Evolutionary conservation across 208 protist genomes (phyloP), one percentile per base, ranked within the genome.

Genomic region (Leptomonas seymouri): DNA sequence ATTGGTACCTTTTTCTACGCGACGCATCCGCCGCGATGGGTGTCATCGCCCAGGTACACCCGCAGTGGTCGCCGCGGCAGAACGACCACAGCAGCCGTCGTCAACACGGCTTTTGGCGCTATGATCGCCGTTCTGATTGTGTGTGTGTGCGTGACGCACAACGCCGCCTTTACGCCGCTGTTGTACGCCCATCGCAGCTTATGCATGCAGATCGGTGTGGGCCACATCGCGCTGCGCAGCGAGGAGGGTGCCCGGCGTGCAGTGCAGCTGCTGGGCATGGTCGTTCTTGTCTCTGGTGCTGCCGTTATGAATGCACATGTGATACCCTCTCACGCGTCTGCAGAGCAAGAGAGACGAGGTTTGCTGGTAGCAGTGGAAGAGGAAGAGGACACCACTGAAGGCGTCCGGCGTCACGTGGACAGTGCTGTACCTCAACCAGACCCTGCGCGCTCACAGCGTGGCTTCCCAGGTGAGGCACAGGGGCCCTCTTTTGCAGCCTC

Each of bases 231-330:
- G n/a, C 21, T 64, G 41, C n/a, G 54, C 63, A 71, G 54, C 9
- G 12, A 28, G 3, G 46, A 20, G 11, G 71, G 63, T 18, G 31
- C 65, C 20, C 57, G 54, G n/a, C 41, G 21, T 42, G 49, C 57
- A 6, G 3, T 68, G 63, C 71, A 76, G 57, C 58, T 76, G 62
- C 8, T 60, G 21, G 62, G 71, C 7, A 65, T 76, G 71, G 41
- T 44, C 9, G 25, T 59, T 9, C 34, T 76, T 23, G 49, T 66
- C 11, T 23, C 55, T 16, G 62, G 56, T 21, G 36, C 36, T 18
- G 34, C 63, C 14, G 44, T 36, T 4, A 31, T 68, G 20, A 34
- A 69, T 20, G 4, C 20, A 11, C n/a, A 44, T 27, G 42, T 44
- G 42, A n/a, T 28, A 39, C 54, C 61, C 8, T 23, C 51, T 31